Evolutionary conservation across 129 eudicot genomes (phyloP).

Genomic region (Ambrosia artemisiifolia): DNA sequence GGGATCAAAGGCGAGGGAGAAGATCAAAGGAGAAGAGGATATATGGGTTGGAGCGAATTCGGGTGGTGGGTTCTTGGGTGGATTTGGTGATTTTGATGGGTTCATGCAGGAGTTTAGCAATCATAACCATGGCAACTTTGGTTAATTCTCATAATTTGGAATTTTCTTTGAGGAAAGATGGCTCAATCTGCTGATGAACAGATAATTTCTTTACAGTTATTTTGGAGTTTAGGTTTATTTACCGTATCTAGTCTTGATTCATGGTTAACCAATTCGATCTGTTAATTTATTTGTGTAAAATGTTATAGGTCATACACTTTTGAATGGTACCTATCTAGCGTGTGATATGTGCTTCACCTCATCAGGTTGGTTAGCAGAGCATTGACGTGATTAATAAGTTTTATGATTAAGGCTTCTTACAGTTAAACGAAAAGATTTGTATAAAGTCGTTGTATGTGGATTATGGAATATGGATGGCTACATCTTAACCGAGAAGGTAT

Average conservation of each 20-base stretch:
- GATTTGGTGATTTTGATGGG: constrained; percentile 73
- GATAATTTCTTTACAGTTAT: constrained; percentile 15
- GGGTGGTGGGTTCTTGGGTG: constrained; percentile 73
- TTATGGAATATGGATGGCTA: no score
- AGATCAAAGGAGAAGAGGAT: constrained; percentile 79
- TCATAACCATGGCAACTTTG: constrained; percentile 35
- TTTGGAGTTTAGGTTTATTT: constrained; percentile 17
- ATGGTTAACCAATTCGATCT: constrained; percentile 30
- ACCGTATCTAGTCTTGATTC: constrained; percentile 24
- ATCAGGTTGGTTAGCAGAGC: no score
- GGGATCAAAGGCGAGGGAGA: constrained; percentile 43
- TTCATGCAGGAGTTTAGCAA: constrained; percentile 65
- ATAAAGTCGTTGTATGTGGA: no score
- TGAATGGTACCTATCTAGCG: no score
- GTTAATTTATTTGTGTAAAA: constrained; percentile 23
- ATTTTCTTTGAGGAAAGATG: constrained; percentile 45
- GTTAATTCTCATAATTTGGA: constrained; percentile 46
- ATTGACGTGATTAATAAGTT: no score
- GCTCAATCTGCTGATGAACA: constrained; percentile 39
- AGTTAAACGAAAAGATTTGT: no score
- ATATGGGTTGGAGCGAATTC: constrained; percentile 72
- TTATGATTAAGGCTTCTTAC: no score
- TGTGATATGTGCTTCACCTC: no score
- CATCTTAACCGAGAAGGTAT: no score
- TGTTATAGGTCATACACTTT: neutral